A percentile compares a stretch with the other conserved stretches of the same genome.
Evolutionary conservation across 106 monocot species (phyloP).

Genomic region (Apostasia shenzhenica): DNA sequence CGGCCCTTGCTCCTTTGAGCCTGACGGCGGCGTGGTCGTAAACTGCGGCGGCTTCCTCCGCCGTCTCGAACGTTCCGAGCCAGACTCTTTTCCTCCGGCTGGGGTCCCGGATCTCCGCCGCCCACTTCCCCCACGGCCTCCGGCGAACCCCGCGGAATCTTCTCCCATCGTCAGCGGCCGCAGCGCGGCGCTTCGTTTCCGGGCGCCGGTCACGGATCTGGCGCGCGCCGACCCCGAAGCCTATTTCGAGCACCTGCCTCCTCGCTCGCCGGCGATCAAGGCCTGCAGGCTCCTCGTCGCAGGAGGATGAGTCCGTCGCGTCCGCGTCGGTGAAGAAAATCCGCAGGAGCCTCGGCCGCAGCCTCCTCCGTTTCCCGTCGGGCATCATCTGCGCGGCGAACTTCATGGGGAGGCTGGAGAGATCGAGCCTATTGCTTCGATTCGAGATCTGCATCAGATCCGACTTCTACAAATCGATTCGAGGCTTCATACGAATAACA

Average conservation of each 20-base stretch:
- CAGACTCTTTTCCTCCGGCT: slow-evolving; percentile 2
- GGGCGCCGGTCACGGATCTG: background rate
- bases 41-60: slow-evolving; percentile 9
- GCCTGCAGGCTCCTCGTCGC: background rate
- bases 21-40: slow-evolving; percentile 19
- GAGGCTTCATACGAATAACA: background rate
- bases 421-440: background rate
- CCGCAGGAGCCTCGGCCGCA: slow-evolving; percentile 11
- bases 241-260: slow-evolving; percentile 19
- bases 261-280: background rate
- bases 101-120: slow-evolving; percentile 48
- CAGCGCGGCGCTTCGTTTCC: background rate
- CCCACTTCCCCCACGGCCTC: slow-evolving; percentile 37
- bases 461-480: background rate
- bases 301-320: slow-evolving; percentile 20
- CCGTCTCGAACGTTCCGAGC: slow-evolving; percentile 15
- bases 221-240: background rate
- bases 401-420: background rate
- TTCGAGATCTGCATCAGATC: background rate
- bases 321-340: slow-evolving; percentile 18
- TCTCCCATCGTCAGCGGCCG: background rate
- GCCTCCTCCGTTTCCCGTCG: too few relatives aligned
- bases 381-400: background rate
- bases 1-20: slow-evolving; percentile 8
- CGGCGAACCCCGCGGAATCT: slow-evolving; percentile 14